A percentile compares a stretch with the other conserved stretches of the same genome.
Conservation (phyloP, 495 filamentous ascomycete species). For the Aspergillus bertholletiae region DNA sequence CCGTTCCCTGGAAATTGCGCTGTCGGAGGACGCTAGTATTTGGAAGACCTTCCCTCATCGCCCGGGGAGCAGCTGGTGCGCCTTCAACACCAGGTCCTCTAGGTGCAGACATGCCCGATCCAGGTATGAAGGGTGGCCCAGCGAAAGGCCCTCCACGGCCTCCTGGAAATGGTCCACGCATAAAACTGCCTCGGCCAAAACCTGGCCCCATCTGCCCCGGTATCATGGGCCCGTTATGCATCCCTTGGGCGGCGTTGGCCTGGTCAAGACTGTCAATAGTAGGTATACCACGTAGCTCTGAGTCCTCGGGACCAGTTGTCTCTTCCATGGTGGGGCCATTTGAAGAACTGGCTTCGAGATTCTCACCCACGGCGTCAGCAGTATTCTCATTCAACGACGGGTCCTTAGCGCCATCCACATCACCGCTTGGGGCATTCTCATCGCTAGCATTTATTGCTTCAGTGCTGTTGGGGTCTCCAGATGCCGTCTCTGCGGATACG, state of each 20-base stretch:
- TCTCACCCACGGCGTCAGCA: slow-evolving; percentile 4
- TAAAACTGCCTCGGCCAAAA: slow-evolving; percentile 36
- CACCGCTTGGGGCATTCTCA: slow-evolving; percentile 28
- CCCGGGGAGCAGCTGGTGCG: slow-evolving; percentile 89
- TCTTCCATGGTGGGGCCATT: slow-evolving; percentile 7
- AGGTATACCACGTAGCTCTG: slow-evolving; percentile 40
- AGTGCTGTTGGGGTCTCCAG: slow-evolving; percentile 12
- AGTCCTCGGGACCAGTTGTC: slow-evolving; percentile 7
- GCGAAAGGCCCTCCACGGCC: slow-evolving; percentile 30
- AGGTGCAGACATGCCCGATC: slow-evolving; percentile 27
- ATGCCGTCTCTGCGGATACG: slow-evolving; percentile 8
- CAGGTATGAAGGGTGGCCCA: slow-evolving; percentile 19
- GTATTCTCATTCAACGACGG: slow-evolving; percentile 12
- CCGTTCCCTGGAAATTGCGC: slow-evolving; percentile 31
- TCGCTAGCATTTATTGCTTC: slow-evolving; percentile 22
- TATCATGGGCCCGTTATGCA: slow-evolving; percentile 17
- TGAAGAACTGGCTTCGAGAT: slow-evolving; percentile 3
- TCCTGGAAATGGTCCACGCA: slow-evolving; percentile 26
- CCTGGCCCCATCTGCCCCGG: slow-evolving; percentile 25
- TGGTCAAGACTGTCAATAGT: slow-evolving; percentile 45
- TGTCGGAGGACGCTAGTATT: slow-evolving; percentile 62
- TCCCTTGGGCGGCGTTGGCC: slow-evolving; percentile 11
- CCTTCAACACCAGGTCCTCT: slow-evolving; percentile 62
- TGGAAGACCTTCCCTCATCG: slow-evolving; percentile 81
- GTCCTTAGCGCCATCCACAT: slow-evolving; percentile 17